Evolutionary conservation across 73 alveolate species (phyloP).

Genomic region (Paramecium biaurelia): DNA sequence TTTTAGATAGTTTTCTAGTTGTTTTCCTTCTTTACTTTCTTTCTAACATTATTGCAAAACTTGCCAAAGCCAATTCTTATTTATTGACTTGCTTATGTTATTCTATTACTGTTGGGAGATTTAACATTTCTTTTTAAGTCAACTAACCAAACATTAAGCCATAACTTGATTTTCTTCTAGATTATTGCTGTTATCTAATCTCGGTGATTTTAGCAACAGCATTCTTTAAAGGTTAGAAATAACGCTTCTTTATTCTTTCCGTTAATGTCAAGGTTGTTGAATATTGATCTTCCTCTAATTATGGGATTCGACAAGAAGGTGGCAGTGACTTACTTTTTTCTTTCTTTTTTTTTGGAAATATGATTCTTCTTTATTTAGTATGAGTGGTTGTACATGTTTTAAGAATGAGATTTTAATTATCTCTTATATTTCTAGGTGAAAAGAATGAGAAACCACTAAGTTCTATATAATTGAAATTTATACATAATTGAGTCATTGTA

Average conservation of each 20-base stretch:
- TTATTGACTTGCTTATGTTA: background rate
- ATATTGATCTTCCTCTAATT: background rate
- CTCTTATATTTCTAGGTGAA: conserved; percentile 9
- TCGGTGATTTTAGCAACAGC: conserved; percentile 12
- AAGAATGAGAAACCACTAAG: conserved; percentile 2
- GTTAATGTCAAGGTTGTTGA: background rate
- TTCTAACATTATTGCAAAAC: background rate
- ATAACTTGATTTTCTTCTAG: background rate
- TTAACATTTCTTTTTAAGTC: background rate
- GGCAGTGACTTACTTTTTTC: background rate
- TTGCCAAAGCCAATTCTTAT: background rate
- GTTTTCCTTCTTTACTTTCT: background rate
- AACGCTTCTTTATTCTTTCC: background rate
- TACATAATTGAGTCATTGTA: background rate
- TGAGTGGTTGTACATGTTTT: background rate
- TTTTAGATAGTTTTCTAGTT: background rate
- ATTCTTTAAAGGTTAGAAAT: background rate
- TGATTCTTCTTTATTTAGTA: background rate
- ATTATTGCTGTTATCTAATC: background rate
- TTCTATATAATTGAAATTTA: background rate
- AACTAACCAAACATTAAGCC: background rate
- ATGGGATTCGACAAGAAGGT: background rate
- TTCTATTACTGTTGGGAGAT: background rate
- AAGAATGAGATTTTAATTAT: background rate
- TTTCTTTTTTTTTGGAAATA: background rate